Percentiles rank a stretch among this genome's conserved stretches.
Evolutionary conservation across 2,329 filamentous ascomycete genomes (phyloP).

Genomic region (Pseudocercospora cruenta): DNA sequence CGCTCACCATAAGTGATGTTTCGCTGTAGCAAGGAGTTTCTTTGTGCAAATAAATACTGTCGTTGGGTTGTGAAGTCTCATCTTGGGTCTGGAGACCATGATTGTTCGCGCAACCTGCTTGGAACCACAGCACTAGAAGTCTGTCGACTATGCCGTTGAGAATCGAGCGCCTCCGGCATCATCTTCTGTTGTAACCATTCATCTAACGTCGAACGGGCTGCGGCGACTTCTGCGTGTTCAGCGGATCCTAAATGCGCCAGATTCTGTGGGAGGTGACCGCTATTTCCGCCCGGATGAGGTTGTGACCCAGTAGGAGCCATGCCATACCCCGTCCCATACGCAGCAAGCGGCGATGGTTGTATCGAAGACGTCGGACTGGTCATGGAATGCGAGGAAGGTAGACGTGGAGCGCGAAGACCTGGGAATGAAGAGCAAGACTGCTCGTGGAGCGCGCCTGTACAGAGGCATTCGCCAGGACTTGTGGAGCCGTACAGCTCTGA

Average conservation of each 20-base stretch:
- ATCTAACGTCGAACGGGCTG: not conserved
- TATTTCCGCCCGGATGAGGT: not conserved
- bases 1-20: not conserved
- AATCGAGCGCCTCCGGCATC: not conserved
- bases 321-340: not conserved
- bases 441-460: conserved; percentile 29
- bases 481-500: conserved; percentile 28
- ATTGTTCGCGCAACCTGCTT: not conserved
- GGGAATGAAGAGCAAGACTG: conserved; percentile 22
- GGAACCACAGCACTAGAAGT: not conserved
- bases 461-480: conserved; percentile 22
- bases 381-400: conserved; percentile 8
- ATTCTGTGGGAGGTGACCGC: not conserved
- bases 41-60: not conserved
- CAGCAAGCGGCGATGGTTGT: conserved; percentile 6
- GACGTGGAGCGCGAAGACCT: conserved; percentile 21
- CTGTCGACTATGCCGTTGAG: not conserved
- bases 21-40: not conserved
- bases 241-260: conserved; percentile 7
- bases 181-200: conserved; percentile 2
- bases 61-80: not conserved
- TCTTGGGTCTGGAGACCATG: not conserved
- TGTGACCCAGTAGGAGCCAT: not conserved
- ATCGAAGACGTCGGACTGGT: conserved; percentile 2
- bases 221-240: conserved; percentile 18